These are phyloP conservation scores for Vitis rupestris DNA, from an alignment of 164 flowering plant species.

Conservation along the genomic window DNA sequence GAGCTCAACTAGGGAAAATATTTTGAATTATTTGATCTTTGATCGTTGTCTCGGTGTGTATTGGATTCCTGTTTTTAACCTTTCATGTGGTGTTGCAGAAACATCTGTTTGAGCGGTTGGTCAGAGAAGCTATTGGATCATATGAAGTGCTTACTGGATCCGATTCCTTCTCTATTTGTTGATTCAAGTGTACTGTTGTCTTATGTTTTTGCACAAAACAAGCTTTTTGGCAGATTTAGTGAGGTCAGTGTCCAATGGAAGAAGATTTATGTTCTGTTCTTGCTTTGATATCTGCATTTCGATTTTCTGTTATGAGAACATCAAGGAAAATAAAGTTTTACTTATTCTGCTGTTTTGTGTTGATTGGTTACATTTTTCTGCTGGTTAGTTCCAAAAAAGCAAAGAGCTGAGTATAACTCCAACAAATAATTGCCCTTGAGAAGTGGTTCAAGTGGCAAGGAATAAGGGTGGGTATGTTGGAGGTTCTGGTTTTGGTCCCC, in stretches of 20 bases:
- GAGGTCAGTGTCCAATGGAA: not conserved
- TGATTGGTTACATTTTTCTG: no score
- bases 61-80: not conserved
- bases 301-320: not conserved
- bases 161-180: conserved; percentile 3
- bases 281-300: not conserved
- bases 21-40: not conserved
- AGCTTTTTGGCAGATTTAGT: not conserved
- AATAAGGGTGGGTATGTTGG: no score
- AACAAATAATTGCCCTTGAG: no score
- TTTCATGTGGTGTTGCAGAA: not conserved
- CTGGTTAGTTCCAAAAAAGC: no score
- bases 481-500: no score
- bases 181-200: not conserved
- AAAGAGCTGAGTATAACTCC: no score
- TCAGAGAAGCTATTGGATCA: conserved; percentile 7
- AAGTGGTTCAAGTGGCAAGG: no score
- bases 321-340: not conserved
- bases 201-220: conserved; percentile 1
- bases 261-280: not conserved
- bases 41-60: not conserved
- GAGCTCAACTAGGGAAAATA: not conserved
- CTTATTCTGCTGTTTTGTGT: not conserved
- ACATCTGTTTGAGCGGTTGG: conserved; percentile 1
- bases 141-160: conserved; percentile 12